Base-by-base conservation (phyloP, 495 filamentous ascomycete species). In the Trypethelium eluteriae region DNA sequence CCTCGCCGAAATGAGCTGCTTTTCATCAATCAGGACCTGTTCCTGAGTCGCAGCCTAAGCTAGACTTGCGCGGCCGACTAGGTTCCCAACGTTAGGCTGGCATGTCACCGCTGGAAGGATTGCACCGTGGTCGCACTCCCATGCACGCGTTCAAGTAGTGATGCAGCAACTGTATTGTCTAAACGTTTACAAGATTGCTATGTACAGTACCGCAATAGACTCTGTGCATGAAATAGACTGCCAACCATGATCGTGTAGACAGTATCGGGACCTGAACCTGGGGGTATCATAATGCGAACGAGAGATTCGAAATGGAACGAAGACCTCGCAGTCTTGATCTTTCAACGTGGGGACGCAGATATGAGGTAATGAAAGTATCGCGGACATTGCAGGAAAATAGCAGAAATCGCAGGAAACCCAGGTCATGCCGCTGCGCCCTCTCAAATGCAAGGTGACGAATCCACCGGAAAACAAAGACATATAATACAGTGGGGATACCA, bases 261-360 rank as follows among this genome's bases (percentile, higher is more conserved):
- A 11, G 12, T 18, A 32, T 59, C 53, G 32, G 6, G 36, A 32
- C 5, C 49, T 18, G 53, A 59, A 59, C 53, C 53, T 11, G 11
- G 18, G 53, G 53, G 53, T 59, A 59, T 59, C 53, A 59, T 59
- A 18, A 59, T 59, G 53, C 53, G 53, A 59, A 59, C 32, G 53
- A 59, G 53, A 59, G 53, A 18, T 34, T 7, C 36, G 53, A 59
- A 35, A 25, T 18, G 3, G 53, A 59, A 59, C 53, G 32, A 36
- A 59, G 32, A 36, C 53, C 25, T 36, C 18, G 32, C 25, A 9
- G 53, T 36, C 53, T 59, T 59, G 32, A 25, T 59, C 32, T 34
- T 5, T 36, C 53, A 59, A 59, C 53, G 32, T 59, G 34, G 53
- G 25, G n/a, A 59, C 36, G 53, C 53, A 59, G 53, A 59, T 59